Base-by-base conservation (phyloP, 306 rosid species). In the Prosopis cineraria region DNA sequence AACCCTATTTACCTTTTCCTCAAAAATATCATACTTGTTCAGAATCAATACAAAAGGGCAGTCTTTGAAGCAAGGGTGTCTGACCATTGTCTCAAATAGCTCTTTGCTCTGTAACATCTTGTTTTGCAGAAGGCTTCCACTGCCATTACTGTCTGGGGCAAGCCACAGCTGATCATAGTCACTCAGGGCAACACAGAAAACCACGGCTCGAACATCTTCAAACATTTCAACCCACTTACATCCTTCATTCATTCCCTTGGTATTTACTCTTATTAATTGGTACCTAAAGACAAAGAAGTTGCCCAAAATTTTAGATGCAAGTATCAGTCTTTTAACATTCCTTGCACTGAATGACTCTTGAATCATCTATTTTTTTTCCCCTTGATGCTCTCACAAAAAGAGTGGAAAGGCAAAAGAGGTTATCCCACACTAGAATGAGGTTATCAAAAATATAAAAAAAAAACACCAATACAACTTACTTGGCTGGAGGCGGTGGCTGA, bases 161-260 rank as follows among this genome's bases (percentile, higher is more conserved):
- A 89, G 81, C 68, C 78, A 91, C 73, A 91, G 45, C 78, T 93
- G 99, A 78, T 93, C 96, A 11, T 83, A 95, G 85, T 95, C 97
- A 4, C 94, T 95, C 45, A 95, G 91, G 31, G 96, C 76, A 14
- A 89, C 82, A 0, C 96, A 93, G 43, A 93, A 95, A 59, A 93
- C 90, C 19, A 95, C 91, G 7, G 87, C 98, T 8, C 96, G 88
- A 14, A 95, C 99, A 40, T 95, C 98, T 87, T 93, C 97, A 17
- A 95, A 93, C 98, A 95, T 95, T 83, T 93, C 99, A 59, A 93
- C 97, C 99, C 99, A 93, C 78, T 93, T 95, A 79, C 98, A 91
- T 34, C 98, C 96, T 67, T 95, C 98, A 36, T 65, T 91, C 86
- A 95, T 89, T 77, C 98, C 99, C 89, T 84, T 91, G 24, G 98